phyloP scores from a whole-genome alignment of 176 grass and related monocot genomes.

The Musa troglodytarum region DNA sequence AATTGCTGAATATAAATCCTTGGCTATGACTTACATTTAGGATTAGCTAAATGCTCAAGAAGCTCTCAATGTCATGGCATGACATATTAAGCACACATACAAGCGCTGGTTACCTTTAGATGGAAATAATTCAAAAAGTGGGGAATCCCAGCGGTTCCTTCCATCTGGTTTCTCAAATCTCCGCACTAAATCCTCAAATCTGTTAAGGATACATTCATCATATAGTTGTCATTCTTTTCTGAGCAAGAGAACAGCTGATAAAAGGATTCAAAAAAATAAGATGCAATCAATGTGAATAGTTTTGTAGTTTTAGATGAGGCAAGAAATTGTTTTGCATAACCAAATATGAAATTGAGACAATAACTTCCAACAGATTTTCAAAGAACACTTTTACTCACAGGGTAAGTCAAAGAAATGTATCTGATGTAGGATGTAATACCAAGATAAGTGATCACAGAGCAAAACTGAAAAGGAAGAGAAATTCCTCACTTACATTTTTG shows the following conservation, averaged over 20 bases:
- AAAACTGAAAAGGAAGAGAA: constrained; percentile 4
- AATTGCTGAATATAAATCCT: not conserved
- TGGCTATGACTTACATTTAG: not conserved
- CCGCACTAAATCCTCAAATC: constrained; percentile 76
- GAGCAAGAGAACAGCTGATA: constrained; percentile 1
- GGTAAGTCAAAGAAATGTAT: not conserved
- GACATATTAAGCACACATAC: not conserved
- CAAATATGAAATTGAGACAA: not conserved
- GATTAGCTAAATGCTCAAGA: not conserved
- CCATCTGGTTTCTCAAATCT: constrained; percentile 93
- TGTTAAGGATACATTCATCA: constrained; percentile 15
- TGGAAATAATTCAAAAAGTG: constrained; percentile 85
- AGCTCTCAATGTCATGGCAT: not conserved
- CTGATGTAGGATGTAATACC: not conserved
- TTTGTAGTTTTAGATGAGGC: not conserved
- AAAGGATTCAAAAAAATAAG: not conserved
- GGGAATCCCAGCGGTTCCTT: constrained; percentile 84
- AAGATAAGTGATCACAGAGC: not conserved
- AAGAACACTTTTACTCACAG: not conserved
- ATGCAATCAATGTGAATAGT: not conserved
- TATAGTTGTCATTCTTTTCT: not conserved
- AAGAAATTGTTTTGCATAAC: not conserved
- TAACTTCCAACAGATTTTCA: not conserved
- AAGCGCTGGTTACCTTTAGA: constrained; percentile 47
- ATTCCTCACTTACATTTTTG: constrained; percentile 51